Evolutionary conservation across 495 filamentous ascomycete genomes (phyloP), one percentile per base, ranked within the genome.

Genomic region (Neurospora tetraspora): DNA sequence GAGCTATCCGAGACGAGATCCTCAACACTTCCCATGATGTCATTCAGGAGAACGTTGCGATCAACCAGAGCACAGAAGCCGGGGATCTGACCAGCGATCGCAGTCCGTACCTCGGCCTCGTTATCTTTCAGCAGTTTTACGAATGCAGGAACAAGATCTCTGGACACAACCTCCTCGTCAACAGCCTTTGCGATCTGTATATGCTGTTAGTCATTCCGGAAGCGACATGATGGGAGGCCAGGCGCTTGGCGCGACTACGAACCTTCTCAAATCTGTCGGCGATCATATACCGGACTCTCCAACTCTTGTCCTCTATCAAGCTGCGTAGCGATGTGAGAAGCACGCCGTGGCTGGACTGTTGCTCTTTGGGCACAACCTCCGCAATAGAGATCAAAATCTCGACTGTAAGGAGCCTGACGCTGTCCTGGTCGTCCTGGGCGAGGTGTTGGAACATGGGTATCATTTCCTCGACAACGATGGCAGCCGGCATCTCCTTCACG

Each of bases 201-300:
- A 69, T 37, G 5, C 5, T 14, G 71, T 75, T 70, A 75, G 73
- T 61, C 40, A 11, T 71, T 14, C 6, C 6, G 1, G 53, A 31
- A n/a, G 38, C 16, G 65, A 27, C 5, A 20, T 43, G 45, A 23
- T 9, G 4, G 11, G 38, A 36, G 38, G 59, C n/a, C 5, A 36
- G 5, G 23, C 18, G 7, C 40, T 23, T 42, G 69, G 14, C 42
- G 16, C 34, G 20, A 39, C 31, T 31, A 72, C 78, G 47, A 79
- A 94, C 94, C 93, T 98, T 98, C 82, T 98, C 96, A 78, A 97
- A 99, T 82, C 94, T 88, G 82, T 99, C 96, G 38, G 96, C 96
- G 73, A 99, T 96, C 96, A 98, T 99, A 81, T 98, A 99, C 80
- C 96, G 88, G 69, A 99, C 96, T 76, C 96, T 89, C 96, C 96